These are phyloP conservation scores for Xylaria sp. DNA, from an alignment of 2,329 filamentous ascomycete species.

Conservation along the genomic window DNA sequence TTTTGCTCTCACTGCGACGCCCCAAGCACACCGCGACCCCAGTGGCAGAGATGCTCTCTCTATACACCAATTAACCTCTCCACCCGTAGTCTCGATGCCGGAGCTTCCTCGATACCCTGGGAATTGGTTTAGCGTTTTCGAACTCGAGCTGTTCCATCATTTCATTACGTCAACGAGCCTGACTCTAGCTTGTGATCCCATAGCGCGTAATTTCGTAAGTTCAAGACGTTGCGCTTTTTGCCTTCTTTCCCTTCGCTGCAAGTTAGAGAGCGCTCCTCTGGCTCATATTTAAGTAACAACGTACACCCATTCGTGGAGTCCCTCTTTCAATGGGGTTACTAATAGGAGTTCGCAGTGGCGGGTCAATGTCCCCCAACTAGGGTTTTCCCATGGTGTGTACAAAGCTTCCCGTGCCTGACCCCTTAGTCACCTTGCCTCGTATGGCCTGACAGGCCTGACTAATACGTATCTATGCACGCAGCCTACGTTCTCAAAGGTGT, in stretches of 20 bases:
- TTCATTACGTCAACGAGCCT: slow-evolving; percentile 54
- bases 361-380: slow-evolving; percentile 53
- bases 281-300: background rate
- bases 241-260: background rate
- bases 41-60: slow-evolving; percentile 26
- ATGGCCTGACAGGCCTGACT: no score
- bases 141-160: slow-evolving; percentile 60
- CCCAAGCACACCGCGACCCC: background rate
- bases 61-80: slow-evolving; percentile 27
- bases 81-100: slow-evolving; percentile 15
- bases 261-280: background rate
- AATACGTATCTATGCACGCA: no score
- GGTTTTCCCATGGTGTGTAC: slow-evolving; percentile 50
- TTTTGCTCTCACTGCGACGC: slow-evolving; percentile 21
- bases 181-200: slow-evolving; percentile 51
- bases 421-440: no score
- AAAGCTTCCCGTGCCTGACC: no score
- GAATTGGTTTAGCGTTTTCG: slow-evolving; percentile 40
- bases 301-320: background rate
- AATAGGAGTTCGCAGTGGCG: slow-evolving; percentile 44
- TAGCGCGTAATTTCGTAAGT: slow-evolving; percentile 46
- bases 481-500: slow-evolving; percentile 56
- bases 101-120: slow-evolving; percentile 16
- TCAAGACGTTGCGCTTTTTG: no score
- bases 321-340: background rate